Percentiles rank a stretch among this genome's conserved stretches.
These are phyloP conservation scores for Monosporascus cannonballus DNA, from an alignment of 2,329 filamentous ascomycete genomes.

Conservation along the genomic window DNA sequence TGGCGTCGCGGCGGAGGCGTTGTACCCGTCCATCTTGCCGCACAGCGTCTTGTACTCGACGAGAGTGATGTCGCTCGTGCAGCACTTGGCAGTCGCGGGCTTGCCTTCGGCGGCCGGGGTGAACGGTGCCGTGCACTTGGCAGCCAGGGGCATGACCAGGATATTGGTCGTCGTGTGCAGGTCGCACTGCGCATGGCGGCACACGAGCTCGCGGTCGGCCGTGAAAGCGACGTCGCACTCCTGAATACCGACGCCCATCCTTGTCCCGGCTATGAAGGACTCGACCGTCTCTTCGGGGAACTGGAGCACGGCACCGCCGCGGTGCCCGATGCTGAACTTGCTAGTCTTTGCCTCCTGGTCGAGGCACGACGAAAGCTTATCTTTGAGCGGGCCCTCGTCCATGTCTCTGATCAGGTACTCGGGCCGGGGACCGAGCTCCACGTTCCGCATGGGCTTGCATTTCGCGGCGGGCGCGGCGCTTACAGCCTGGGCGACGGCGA, in stretches of 20 bases:
- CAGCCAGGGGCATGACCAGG: constrained; percentile 53
- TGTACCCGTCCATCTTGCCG: constrained; percentile 63
- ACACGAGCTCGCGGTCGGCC: constrained; percentile 58
- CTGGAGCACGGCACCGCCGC: constrained; percentile 54
- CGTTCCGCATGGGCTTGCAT: constrained; percentile 22
- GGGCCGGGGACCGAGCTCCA: constrained; percentile 58
- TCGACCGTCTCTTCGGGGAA: constrained; percentile 60
- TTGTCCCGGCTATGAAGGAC: constrained; percentile 54
- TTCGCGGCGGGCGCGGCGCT: constrained; percentile 6
- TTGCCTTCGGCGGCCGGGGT: constrained; percentile 44
- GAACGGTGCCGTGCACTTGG: constrained; percentile 59
- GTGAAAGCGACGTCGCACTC: constrained; percentile 67
- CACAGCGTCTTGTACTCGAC: constrained; percentile 63
- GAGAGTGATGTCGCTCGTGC: constrained; percentile 64
- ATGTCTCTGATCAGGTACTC: constrained; percentile 60
- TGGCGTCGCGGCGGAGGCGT: constrained; percentile 50
- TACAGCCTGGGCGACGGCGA: constrained; percentile 2
- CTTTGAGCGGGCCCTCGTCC: constrained; percentile 53
- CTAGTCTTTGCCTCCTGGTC: constrained; percentile 46
- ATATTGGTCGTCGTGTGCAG: constrained; percentile 66
- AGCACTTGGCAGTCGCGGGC: constrained; percentile 58
- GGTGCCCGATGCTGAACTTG: constrained; percentile 55
- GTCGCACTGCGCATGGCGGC: constrained; percentile 62
- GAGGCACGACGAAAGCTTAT: constrained; percentile 51
- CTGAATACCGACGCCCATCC: constrained; percentile 61